These are phyloP conservation scores for Candida caryicola DNA, from an alignment of 805 yeast species.

Conservation along the genomic window DNA sequence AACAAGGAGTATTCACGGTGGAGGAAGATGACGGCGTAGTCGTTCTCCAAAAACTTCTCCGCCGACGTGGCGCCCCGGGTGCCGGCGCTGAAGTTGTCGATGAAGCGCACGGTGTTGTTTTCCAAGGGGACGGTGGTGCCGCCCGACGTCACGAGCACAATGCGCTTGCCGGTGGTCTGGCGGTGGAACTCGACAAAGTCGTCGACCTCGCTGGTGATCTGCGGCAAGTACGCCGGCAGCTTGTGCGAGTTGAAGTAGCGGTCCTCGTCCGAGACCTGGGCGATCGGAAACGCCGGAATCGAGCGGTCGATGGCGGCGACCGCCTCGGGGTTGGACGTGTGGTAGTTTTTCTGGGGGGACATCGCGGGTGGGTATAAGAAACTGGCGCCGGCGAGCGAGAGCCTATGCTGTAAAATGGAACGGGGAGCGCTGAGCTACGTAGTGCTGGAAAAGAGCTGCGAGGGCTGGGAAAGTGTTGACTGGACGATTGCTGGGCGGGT, in stretches of 20 bases:
- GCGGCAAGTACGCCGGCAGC: slow-evolving; percentile 71
- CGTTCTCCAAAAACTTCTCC: slow-evolving; percentile 79
- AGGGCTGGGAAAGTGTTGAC: no score
- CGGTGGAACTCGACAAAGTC: slow-evolving; percentile 61
- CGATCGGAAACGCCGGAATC: slow-evolving; percentile 76
- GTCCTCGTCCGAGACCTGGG: slow-evolving; percentile 68
- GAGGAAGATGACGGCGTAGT: slow-evolving; percentile 88
- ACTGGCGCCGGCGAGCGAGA: no score
- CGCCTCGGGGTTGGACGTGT: slow-evolving; percentile 68
- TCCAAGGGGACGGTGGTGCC: slow-evolving; percentile 98
- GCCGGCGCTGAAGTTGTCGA: slow-evolving; percentile 96
- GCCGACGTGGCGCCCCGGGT: slow-evolving; percentile 97
- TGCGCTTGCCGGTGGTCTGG: slow-evolving; percentile 40
- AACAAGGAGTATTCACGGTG: slow-evolving; percentile 89
- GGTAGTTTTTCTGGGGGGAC: slow-evolving; percentile 11
- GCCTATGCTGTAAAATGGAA: no score
- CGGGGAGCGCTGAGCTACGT: no score
- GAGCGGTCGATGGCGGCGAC: slow-evolving; percentile 75
- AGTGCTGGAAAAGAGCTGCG: no score
- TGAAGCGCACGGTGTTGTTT: slow-evolving; percentile 92
- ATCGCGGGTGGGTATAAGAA: background rate
- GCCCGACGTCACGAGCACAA: slow-evolving; percentile 89
- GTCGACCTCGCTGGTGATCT: slow-evolving; percentile 53
- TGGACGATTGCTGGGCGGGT: no score
- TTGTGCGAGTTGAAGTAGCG: slow-evolving; percentile 68